These are phyloP conservation scores for Lichtheimia hyalospora DNA, from an alignment of 371 early-diverging fungal genomes.

Conservation along the genomic window DNA sequence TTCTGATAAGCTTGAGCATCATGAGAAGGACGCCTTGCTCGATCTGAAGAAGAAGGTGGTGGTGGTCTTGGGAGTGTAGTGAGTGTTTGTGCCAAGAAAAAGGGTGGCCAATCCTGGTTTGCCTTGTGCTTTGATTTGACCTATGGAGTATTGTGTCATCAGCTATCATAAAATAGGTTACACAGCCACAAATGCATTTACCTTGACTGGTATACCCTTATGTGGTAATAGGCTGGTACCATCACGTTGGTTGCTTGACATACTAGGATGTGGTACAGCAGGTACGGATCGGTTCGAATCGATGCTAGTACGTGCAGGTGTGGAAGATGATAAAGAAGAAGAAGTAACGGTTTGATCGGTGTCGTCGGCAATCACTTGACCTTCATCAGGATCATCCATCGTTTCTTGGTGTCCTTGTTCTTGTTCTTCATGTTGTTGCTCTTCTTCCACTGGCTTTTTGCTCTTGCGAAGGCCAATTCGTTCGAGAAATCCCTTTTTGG, in stretches of 20 bases:
- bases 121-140: conserved; percentile 13
- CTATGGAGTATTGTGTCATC: background rate
- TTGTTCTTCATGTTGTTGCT: background rate
- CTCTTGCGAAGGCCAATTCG: conserved; percentile 10
- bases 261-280: background rate
- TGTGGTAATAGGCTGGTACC: conserved; percentile 1
- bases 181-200: background rate
- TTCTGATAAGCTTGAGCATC: conserved; percentile 5
- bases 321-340: conserved; percentile 7
- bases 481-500: conserved; percentile 15
- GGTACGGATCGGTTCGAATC: conserved; percentile 10
- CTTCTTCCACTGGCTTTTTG: conserved; percentile 7
- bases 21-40: conserved; percentile 11
- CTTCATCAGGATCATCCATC: background rate
- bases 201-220: conserved; percentile 14
- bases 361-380: conserved; percentile 3
- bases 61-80: background rate
- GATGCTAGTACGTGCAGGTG: conserved; percentile 5
- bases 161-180: background rate
- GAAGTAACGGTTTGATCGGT: conserved; percentile 7
- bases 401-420: background rate
- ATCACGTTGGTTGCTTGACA: background rate
- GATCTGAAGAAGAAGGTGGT: background rate
- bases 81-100: conserved; percentile 11
- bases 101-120: conserved; percentile 3